Evolutionary conservation across 2,329 filamentous ascomycete genomes (phyloP).

Genomic region (Beauveria sp.): DNA sequence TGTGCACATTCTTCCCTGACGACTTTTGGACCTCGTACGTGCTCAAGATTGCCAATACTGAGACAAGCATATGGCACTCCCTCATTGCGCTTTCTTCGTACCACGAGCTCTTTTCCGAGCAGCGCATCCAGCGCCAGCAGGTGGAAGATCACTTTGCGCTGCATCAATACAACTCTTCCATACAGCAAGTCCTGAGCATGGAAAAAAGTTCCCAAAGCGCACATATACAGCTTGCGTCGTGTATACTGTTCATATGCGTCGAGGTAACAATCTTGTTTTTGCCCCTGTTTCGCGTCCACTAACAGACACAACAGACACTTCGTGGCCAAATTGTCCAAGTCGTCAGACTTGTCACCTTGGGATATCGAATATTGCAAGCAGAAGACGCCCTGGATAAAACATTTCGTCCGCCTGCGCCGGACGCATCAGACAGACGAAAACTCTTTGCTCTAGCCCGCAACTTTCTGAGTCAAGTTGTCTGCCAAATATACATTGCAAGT

Average conservation of each 20-base stretch:
- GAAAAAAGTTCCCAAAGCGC: not conserved
- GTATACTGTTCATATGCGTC: constrained; percentile 12
- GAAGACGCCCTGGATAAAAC: constrained; percentile 6
- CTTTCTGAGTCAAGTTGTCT: constrained; percentile 9
- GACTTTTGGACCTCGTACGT: constrained; percentile 12
- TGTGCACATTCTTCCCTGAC: constrained; percentile 4
- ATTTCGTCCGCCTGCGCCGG: not conserved
- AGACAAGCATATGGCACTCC: constrained; percentile 12
- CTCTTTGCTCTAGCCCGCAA: constrained; percentile 7
- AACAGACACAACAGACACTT: not conserved
- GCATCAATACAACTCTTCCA: constrained; percentile 9
- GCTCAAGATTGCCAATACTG: constrained; percentile 8
- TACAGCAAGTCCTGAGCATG: not conserved
- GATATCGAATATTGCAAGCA: constrained; percentile 5
- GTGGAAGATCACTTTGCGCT: constrained; percentile 6
- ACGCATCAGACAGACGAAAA: not conserved
- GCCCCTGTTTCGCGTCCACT: not conserved
- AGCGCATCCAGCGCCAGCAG: not conserved
- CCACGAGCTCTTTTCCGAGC: constrained; percentile 9
- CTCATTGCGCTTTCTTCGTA: constrained; percentile 10
- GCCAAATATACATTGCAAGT: constrained; percentile 8
- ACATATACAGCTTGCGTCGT: constrained; percentile 8
- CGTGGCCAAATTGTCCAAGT: constrained; percentile 2
- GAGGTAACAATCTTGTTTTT: not conserved
- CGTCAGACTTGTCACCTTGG: constrained; percentile 1